Evolutionary conservation across 1,284 basidiomycete genomes (phyloP).

Genomic region (Puccinia novopanici): DNA sequence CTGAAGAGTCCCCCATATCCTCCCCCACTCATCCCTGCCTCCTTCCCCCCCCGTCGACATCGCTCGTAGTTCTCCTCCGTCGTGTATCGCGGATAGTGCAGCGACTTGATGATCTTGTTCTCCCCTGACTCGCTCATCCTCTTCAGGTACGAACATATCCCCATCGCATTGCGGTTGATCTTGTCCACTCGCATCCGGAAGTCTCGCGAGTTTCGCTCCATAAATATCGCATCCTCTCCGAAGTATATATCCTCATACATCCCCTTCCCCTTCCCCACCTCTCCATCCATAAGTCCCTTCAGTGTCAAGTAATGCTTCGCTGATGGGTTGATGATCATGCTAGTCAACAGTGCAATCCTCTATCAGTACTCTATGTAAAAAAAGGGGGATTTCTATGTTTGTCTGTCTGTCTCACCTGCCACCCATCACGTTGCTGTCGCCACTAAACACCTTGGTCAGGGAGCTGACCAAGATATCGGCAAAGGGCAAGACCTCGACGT

Average conservation of each 20-base stretch:
- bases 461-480: conserved; percentile 93
- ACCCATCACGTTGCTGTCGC: conserved; percentile 95
- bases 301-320: conserved; percentile 70
- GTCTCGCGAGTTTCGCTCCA: conserved; percentile 96
- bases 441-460: conserved; percentile 92
- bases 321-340: conserved; percentile 81
- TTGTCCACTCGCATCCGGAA: conserved; percentile 74
- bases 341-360: conserved; percentile 56
- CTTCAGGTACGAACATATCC: conserved; percentile 76
- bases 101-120: conserved; percentile 67
- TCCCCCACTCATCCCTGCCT: conserved; percentile 52
- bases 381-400: conserved; percentile 15
- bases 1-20: conserved; percentile 93
- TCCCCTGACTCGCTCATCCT: conserved; percentile 60
- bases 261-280: conserved; percentile 51
- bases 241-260: conserved; percentile 86
- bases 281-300: conserved; percentile 65
- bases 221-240: conserved; percentile 88
- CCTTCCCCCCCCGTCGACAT: conserved; percentile 64
- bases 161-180: conserved; percentile 82
- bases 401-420: conserved; percentile 68
- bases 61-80: conserved; percentile 73
- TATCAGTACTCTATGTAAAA: neutral
- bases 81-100: conserved; percentile 86
- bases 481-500: conserved; percentile 85